Conservation (phyloP, 371 early-diverging fungal genomes). For the Circinella umbellata region DNA sequence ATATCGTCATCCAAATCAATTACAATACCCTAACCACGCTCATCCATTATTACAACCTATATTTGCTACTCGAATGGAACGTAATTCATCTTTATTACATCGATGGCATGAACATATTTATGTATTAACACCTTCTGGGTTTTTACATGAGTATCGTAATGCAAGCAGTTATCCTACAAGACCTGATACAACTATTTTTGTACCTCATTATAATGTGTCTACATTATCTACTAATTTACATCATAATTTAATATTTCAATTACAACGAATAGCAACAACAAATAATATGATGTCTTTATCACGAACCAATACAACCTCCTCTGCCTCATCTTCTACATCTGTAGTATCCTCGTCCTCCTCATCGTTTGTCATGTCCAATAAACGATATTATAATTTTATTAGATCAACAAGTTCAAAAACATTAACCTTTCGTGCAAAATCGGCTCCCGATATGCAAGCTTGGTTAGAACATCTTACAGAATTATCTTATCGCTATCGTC, state of each 20-base stretch:
- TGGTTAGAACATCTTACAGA: constrained; percentile 39
- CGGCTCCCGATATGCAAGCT: constrained; percentile 40
- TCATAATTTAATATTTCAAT: constrained; percentile 43
- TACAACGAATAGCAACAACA: constrained; percentile 29
- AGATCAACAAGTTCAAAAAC: constrained; percentile 3
- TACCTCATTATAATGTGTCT: constrained; percentile 47
- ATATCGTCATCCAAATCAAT: constrained; percentile 39
- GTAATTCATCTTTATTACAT: constrained; percentile 33
- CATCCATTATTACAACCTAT: constrained; percentile 45
- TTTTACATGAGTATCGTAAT: constrained; percentile 44
- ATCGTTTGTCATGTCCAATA: background rate
- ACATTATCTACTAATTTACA: constrained; percentile 43
- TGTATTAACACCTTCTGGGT: constrained; percentile 50
- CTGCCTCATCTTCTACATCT: constrained; percentile 14
- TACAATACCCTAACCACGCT: constrained; percentile 42
- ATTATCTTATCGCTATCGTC: constrained; percentile 30
- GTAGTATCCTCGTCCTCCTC: background rate
- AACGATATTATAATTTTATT: background rate
- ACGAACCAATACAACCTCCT: background rate
- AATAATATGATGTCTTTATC: constrained; percentile 14
- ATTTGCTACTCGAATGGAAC: constrained; percentile 49
- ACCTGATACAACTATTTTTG: constrained; percentile 35
- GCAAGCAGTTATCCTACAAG: constrained; percentile 30
- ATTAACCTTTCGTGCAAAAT: constrained; percentile 40
- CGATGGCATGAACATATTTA: constrained; percentile 50